Base-by-base conservation (phyloP, 2,329 filamentous ascomycete genomes). In the Colletotrichum limetticola region DNA sequence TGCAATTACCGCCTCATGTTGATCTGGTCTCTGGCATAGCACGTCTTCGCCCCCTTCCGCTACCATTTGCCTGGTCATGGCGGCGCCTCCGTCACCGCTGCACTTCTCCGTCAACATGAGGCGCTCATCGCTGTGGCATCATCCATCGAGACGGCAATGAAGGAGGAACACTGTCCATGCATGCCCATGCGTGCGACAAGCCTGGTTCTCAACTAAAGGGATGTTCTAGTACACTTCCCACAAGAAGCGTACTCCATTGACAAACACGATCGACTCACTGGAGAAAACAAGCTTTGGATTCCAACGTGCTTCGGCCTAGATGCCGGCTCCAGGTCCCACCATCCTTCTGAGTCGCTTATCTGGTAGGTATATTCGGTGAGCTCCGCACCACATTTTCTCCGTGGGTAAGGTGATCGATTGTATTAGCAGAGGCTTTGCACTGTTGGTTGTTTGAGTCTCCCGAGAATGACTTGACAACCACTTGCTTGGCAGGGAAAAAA, bases 231-330 rank as follows among this genome's bases (percentile, higher is more conserved):
- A 7, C 26, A 14, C 8, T 19, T 64, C 19, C 8, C 30, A 6
- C 19, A 32, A 35, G n/a, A 37, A 65, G 19, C 24, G 24, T n/a
- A 32, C 19, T 26, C 14, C 37, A 35, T 11, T 30, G 28, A 8
- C 12, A 32, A 12, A 22, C 19, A 8, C 9, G 49, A 14, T 11
- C 60, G 14, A 26, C 28, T 37, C 26, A 12, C 28, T 64, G 22
- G 26, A n/a, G 26, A 28, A 30, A 66, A 60, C 32, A 59, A 49
- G 58, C 58, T 32, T 56, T n/a, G 24, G 32, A 22, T 35, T 52
- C 24, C 49, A 28, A 49, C 32, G 46, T 53, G 63, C 62, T n/a
- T 53, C 46, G 68, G 56, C 35, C 42, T 30, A 66, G 55, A 24
- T 55, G 60, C 30, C 55, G 53, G 53, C 37, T 59, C 56, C 19